Base-by-base conservation (phyloP, 2,329 filamentous ascomycete species). In the Beauveria varroae region DNA sequence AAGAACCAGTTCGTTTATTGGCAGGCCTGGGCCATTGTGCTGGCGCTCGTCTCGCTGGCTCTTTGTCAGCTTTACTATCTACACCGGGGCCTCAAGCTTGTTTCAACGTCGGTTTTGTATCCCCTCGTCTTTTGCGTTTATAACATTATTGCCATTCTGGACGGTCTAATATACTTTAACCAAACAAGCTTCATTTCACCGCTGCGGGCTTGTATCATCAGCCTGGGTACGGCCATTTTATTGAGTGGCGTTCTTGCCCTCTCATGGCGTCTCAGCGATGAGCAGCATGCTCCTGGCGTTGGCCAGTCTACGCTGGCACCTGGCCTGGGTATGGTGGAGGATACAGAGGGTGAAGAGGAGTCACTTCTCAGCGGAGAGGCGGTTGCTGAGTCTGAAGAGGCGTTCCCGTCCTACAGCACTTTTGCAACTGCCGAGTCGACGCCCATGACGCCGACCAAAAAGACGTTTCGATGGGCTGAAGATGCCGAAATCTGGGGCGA, bases 101-200 rank as follows among this genome's bases (percentile, higher is more conserved):
- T 96, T 73, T 97, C 93, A 60, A 98, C 95, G 24, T 96, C 91
- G 69, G 89, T 98, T 64, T 81, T 99, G 67, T 99, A 99, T 74
- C 95, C 95, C 5, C 87, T 98, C 68, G 93, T 98, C 44, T 99
- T 99, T 76, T 99, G 95, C 81, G 86, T 98, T 65, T 99, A 98
- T 81, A 99, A 99, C 80, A 96, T 99, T 70, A 93, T 98, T 70
- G 95, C 95, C 66, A 99, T 99, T 67, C 80, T 98, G 67, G 95
- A 99, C 75, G 95, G 95, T 37, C 81, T 99, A 67, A 96, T 99
- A 68, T 99, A 98, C 76, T 99, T 98, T 77, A 84, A 89, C 68
- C 95, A 99, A 75, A 89, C 88, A 58, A 88, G 91, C 65, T 82
- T 90, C 61, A 85, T 99, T 64, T 86, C 87, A 18, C 81, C 86